Base-by-base conservation (phyloP, 2,329 filamentous ascomycete species). In the Juglanconis oblonga region DNA sequence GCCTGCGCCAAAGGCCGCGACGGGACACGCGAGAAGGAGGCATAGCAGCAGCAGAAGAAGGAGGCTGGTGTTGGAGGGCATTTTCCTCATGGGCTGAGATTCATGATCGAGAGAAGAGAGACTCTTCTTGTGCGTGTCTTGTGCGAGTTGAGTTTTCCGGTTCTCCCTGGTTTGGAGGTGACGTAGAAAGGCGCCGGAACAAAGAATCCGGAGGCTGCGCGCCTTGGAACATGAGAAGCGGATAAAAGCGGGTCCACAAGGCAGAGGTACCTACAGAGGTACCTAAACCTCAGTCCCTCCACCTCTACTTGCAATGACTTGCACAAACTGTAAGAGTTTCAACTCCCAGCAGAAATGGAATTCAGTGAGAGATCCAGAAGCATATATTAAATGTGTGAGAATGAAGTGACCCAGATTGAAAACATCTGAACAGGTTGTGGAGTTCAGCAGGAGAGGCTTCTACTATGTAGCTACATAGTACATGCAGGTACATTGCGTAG, bases 1-100 rank as follows among this genome's bases (percentile, higher is more conserved):
- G 44, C 74, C 74, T 1, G 74, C 74, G 35, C 74, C 74, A 59
- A 76, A 76, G 5, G 74, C 74, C 1, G 72, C 67, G 48, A 61
- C 73, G 33, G 68, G 67, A 31, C 66, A 66, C 2, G 67, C 68
- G 32, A 73, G 65, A 55, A 70, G 58, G 53, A 74, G 63, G 17
- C 56, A 56, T 52, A 57, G 59, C 24, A 58, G 5, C 32, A 63
- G 38, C 11, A 61, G 51, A 33, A 57, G 11, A 9, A 63, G 61
- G 1, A 61, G 5, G 5, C 45, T 42, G 0, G 13, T 52, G 14
- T 53, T 55, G 5, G 54, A 44, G 45, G 61, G 45, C 61, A 62
- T 62, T 35, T 45, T 59, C 24, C 24, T 51, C 33, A 53, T 49
- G 35, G 56, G 24, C 10, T 44, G n/a, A 6, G 5, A n/a, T 13